Base-by-base conservation (phyloP, 768 basidiomycete genomes). In the Lentinula detonsa region DNA sequence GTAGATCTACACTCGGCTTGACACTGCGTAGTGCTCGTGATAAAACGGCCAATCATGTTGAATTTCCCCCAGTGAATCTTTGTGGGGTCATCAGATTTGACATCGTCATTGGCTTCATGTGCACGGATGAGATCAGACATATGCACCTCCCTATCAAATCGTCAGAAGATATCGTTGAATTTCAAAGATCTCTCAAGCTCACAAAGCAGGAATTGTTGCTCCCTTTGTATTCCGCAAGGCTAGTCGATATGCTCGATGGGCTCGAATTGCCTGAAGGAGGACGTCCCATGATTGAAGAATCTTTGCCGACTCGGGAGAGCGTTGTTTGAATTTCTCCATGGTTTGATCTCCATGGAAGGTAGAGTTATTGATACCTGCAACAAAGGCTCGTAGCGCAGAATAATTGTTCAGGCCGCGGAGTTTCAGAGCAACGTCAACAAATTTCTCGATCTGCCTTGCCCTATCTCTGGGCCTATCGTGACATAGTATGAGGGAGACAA, bases 21-120 rank as follows among this genome's bases (percentile, higher is more conserved):
- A 66, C 89, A 93, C 63, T 89, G 83, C 0, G 82, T 80, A 5
- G 94, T 89, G 66, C 82, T 85, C 55, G 84, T 81, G 60, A 96
- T 85, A 67, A 95, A 93, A 62, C 87, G 82, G 34, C 89, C 95
- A 77, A 98, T 90, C 83, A 93, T 88, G 65, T 88, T 90, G 73
- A 91, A 97, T 74, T 98, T 98, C 31, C 88, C 91, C 96, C 96
- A 98, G 68, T 98, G 94, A 58, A 98, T 90, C 69, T 86, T 85
- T 43, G 71, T 76, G 3, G 85, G 78, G 66, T 91, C 88, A 21
- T 81, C 75, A 6, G 85, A 75, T 63, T 84, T 83, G 63, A 84
- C 80, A 66, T 95, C 91, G 2, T 79, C 78, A 63, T 96, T 95
- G 61, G 86, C 90, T 73, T 93, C 91, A 65, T 97, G 88, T 7